Evolutionary conservation across 108 stramenopile genomes (phyloP).

Genomic region (Seminavis robusta): DNA sequence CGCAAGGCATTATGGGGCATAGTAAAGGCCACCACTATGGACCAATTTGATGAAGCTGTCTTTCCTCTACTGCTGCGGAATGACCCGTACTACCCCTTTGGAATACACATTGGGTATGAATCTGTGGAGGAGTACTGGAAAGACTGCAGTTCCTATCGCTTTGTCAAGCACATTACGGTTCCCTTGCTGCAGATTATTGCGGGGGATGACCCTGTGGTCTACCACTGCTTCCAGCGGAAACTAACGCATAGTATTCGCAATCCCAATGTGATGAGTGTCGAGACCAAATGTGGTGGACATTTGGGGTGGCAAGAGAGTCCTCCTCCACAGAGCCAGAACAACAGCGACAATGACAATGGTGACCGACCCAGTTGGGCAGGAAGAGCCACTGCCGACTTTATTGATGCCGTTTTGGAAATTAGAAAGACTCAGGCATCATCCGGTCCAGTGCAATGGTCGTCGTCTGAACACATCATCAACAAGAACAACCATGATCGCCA

Average conservation of each 20-base stretch:
- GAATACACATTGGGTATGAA: slow-evolving; percentile 37
- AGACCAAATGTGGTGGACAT: slow-evolving; percentile 61
- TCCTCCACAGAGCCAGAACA: slow-evolving; percentile 10
- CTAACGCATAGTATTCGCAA: slow-evolving; percentile 45
- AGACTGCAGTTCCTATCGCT: slow-evolving; percentile 52
- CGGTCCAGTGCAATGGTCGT: no score
- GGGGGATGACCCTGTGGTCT: slow-evolving; percentile 52
- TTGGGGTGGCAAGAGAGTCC: slow-evolving; percentile 63
- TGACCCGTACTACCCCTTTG: slow-evolving; percentile 36
- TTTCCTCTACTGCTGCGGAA: slow-evolving; percentile 48
- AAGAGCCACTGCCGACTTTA: slow-evolving; percentile 57
- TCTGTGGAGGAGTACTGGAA: slow-evolving; percentile 49
- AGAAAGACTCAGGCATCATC: no score
- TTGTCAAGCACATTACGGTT: slow-evolving; percentile 45
- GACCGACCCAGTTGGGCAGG: slow-evolving; percentile 46
- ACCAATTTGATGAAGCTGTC: slow-evolving; percentile 39
- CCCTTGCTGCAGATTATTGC: slow-evolving; percentile 49
- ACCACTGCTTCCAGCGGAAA: slow-evolving; percentile 22
- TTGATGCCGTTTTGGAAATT: slow-evolving; percentile 41
- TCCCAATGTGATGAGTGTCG: slow-evolving; percentile 58
- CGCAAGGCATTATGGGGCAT: slow-evolving; percentile 33
- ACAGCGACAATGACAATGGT: not conserved
- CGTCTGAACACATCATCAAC: no score
- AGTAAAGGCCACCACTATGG: slow-evolving; percentile 30
- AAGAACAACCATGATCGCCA: no score